Base-by-base conservation (phyloP, 208 protist genomes). In the Wallacemonas sp. region DNA sequence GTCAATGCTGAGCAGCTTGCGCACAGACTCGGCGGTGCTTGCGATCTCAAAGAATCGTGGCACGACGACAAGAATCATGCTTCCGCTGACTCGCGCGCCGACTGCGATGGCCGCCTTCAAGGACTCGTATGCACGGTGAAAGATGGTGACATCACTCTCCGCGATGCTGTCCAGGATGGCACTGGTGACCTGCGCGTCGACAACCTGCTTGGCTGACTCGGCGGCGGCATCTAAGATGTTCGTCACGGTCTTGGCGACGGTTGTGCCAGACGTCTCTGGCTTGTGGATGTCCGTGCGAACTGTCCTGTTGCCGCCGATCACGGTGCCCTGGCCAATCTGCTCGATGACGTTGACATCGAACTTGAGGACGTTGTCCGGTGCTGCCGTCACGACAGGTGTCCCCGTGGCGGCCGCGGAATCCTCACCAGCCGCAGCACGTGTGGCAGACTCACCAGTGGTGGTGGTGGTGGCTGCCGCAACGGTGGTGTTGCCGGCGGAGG, bases 321-420 rank as follows among this genome's bases (percentile, higher is more conserved):
- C 79, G 22, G 85, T 77, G 33, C 91, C 91, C 64, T 90, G 85
- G 3, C 85, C 81, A 26, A 96, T 78, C 30, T 92, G 79, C 60
- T 92, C 71, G 37, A 96, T 85, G 38, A 83, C 87, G 46, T 83
- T 84, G 29, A 89, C 36, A 71, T 96, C 88, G 62, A 96, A 91
- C 79, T 96, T 83, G 45, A 96, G 74, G 30, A 92, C 79, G 60
- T 93, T 93, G 10, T 54, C 44, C 21, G 68, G 62, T 26, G 33
- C 66, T 6, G 54, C 44, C 22, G 62, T 33, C 13, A 45, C 8
- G 42, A 63, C 64, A 48, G 59, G 64, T 15, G 27, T 6, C 58
- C 19, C 24, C 57, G 62, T 71, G 2, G 55, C 60, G n/a, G 44
- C 1, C 2, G 53, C 21, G 22, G 45, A 39, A 12, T 34, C 42